phyloP scores from a whole-genome alignment of 2,329 filamentous ascomycete genomes.

The Bipolaris zeicola region DNA sequence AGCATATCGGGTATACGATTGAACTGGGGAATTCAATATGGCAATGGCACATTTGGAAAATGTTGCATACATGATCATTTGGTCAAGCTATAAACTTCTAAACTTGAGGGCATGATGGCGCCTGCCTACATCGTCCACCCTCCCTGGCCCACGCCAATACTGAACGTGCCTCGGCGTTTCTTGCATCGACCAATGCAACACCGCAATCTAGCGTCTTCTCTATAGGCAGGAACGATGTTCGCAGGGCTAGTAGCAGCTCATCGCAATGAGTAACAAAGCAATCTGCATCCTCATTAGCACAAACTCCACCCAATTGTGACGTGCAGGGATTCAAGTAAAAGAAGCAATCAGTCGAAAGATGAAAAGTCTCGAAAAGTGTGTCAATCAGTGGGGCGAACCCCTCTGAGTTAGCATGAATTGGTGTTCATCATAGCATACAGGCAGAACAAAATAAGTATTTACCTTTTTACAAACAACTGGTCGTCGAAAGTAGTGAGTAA shows the following conservation, averaged over 20 bases:
- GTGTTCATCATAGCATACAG: slow-evolving; percentile 41
- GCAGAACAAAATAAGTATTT: slow-evolving; percentile 8
- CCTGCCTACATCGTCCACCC: neutral
- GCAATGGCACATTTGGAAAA: neutral
- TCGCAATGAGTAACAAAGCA: neutral
- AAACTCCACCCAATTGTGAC: neutral
- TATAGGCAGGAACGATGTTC: neutral
- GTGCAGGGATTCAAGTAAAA: slow-evolving; percentile 2
- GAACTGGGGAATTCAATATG: neutral
- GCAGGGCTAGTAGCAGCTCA: neutral
- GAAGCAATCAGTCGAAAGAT: slow-evolving; percentile 47
- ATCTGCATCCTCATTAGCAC: slow-evolving; percentile 14
- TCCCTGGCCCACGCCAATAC: neutral
- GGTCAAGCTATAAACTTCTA: neutral
- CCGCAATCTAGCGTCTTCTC: neutral
- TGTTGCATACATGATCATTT: neutral
- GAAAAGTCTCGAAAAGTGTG: slow-evolving; percentile 46
- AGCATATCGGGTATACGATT: neutral
- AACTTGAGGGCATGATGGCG: neutral
- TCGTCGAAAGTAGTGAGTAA: neutral
- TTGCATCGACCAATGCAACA: neutral
- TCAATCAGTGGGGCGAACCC: slow-evolving; percentile 42
- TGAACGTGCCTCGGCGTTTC: neutral
- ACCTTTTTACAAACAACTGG: slow-evolving; percentile 13
- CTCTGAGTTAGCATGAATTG: slow-evolving; percentile 50